Percentiles rank a stretch among this genome's conserved stretches.
Conservation (phyloP, 106 monocot genomes). For the Vanilla planifolia region DNA sequence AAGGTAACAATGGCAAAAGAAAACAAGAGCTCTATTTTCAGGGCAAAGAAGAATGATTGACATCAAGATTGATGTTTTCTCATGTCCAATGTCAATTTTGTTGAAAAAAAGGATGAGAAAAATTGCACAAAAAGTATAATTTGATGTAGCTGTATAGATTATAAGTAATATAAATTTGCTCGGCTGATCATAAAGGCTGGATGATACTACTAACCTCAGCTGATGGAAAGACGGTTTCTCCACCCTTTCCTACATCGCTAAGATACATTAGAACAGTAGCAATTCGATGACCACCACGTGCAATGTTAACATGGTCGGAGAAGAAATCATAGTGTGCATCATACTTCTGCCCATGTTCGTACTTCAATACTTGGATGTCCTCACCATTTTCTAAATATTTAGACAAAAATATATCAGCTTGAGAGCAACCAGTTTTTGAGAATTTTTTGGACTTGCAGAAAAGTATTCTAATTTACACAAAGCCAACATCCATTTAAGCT, state of each 20-base stretch:
- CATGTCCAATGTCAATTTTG: neutral
- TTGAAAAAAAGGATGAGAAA: neutral
- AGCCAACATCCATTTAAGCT: no score
- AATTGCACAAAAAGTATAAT: neutral
- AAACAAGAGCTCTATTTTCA: no score
- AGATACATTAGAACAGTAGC: constrained; percentile 97
- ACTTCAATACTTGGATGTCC: constrained; percentile 86
- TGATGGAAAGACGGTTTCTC: constrained; percentile 89
- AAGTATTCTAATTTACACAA: no score
- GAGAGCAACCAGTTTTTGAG: no score
- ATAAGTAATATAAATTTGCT: no score
- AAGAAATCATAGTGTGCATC: constrained; percentile 95
- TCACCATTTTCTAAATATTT: constrained; percentile 81
- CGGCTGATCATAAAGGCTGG: neutral
- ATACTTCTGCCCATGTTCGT: constrained; percentile 89
- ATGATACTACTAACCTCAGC: constrained; percentile 54
- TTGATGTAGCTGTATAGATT: neutral
- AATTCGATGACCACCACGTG: constrained; percentile 87
- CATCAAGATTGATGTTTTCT: no score
- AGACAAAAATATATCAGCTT: constrained; percentile 4
- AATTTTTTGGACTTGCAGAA: no score
- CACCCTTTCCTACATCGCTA: constrained; percentile 74
- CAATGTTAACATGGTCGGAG: constrained; percentile 69
- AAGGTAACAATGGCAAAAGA: no score
- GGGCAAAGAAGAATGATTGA: no score